Evolutionary conservation across 257 asterid species (phyloP).

Genomic region (Catharanthus roseus): DNA sequence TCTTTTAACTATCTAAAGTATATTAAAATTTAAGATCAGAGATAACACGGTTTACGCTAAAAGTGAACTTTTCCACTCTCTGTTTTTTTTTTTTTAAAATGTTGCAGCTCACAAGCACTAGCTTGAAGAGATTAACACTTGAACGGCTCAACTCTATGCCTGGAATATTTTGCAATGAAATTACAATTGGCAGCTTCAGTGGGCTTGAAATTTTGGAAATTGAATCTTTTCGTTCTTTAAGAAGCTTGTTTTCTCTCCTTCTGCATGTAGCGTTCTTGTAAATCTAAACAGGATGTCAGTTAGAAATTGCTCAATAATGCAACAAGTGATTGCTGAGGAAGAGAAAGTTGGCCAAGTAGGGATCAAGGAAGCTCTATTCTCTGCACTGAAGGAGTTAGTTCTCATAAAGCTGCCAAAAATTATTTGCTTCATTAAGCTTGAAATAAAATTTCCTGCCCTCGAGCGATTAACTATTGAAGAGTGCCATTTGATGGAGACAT

Average conservation of each 20-base stretch:
- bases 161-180: neutral
- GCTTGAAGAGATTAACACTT: too few relatives aligned
- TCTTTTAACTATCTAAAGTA: too few relatives aligned
- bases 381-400: neutral
- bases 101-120: too few relatives aligned
- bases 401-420: neutral
- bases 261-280: neutral
- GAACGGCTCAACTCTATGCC: too few relatives aligned
- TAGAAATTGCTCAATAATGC: neutral
- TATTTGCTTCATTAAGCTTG: too few relatives aligned
- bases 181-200: neutral
- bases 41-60: too few relatives aligned
- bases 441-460: too few relatives aligned
- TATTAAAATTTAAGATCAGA: too few relatives aligned
- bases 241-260: neutral
- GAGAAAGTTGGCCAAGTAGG: neutral
- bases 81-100: too few relatives aligned
- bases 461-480: too few relatives aligned
- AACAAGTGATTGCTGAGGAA: neutral
- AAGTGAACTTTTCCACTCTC: too few relatives aligned
- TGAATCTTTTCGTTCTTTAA: neutral
- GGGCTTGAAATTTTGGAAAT: neutral
- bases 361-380: neutral
- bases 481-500: too few relatives aligned
- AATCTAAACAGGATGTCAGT: neutral